A percentile compares a stretch with the other conserved stretches of the same genome.
These are phyloP conservation scores for Hypoxylon intermedium DNA, from an alignment of 495 filamentous ascomycete genomes.

Conservation along the genomic window DNA sequence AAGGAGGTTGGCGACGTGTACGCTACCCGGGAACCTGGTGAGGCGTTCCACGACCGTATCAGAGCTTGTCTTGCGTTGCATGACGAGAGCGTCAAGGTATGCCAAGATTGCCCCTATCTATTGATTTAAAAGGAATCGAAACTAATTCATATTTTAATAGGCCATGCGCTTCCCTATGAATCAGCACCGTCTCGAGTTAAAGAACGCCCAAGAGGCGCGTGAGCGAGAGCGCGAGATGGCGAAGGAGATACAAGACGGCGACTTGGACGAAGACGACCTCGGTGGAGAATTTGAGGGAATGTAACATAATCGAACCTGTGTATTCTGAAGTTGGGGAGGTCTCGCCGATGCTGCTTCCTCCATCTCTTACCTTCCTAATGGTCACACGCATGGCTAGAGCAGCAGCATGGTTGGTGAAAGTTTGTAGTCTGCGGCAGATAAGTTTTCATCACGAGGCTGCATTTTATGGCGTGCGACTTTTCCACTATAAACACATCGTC, in stretches of 20 bases:
- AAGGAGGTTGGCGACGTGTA: slow-evolving; percentile 96
- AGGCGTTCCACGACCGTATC: slow-evolving; percentile 97
- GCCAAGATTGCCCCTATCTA: slow-evolving; percentile 20
- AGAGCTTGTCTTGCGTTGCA: slow-evolving; percentile 87
- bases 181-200: slow-evolving; percentile 94
- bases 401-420: no score
- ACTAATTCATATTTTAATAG: slow-evolving; percentile 52
- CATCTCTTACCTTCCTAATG: no score
- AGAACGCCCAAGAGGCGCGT: slow-evolving; percentile 96
- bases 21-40: slow-evolving; percentile 91
- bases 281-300: slow-evolving; percentile 97
- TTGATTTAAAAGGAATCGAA: not conserved
- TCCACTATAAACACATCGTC: slow-evolving; percentile 30
- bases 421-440: slow-evolving; percentile 16
- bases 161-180: slow-evolving; percentile 99
- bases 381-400: no score
- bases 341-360: slow-evolving; percentile 10
- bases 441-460: slow-evolving; percentile 12
- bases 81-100: slow-evolving; percentile 97
- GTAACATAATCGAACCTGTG: slow-evolving; percentile 59
- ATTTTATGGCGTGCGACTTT: slow-evolving; percentile 10
- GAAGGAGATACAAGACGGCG: slow-evolving; percentile 98
- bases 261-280: slow-evolving; percentile 96
- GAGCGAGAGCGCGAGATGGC: slow-evolving; percentile 95
- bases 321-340: slow-evolving; percentile 40